Evolutionary conservation across 2,329 filamentous ascomycete species (phyloP).

Genomic region (Coniochaeta hoffmannii): DNA sequence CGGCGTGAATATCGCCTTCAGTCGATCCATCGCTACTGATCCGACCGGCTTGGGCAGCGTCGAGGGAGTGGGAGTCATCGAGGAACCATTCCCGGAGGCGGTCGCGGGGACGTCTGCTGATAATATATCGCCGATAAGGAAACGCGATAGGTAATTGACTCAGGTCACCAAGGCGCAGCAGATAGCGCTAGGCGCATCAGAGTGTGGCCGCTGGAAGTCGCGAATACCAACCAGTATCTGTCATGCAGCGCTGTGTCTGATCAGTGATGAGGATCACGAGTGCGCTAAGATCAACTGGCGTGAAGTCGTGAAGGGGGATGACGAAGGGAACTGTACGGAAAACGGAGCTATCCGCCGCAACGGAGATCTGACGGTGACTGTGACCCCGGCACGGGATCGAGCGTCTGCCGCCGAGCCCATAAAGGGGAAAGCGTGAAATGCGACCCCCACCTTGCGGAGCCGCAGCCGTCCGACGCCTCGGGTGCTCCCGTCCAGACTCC

Average conservation of each 20-base stretch:
- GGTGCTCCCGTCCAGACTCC: no score
- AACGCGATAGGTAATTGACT: neutral
- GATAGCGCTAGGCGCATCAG: neutral
- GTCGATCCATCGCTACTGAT: slow-evolving; percentile 26
- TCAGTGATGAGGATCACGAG: no score
- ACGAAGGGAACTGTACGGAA: neutral
- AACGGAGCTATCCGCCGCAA: neutral
- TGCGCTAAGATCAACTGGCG: neutral
- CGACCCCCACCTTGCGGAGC: neutral
- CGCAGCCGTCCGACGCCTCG: neutral
- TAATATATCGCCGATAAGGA: neutral
- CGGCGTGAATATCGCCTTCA: slow-evolving; percentile 27
- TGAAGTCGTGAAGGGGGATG: slow-evolving; percentile 1
- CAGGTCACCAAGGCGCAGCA: neutral
- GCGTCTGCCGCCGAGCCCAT: neutral
- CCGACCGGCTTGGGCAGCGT: neutral
- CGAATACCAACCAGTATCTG: neutral
- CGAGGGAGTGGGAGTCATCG: neutral
- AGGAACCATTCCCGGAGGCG: neutral
- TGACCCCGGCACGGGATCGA: neutral
- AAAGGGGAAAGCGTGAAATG: neutral
- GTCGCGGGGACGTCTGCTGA: neutral
- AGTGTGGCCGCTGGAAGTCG: neutral
- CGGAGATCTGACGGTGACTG: neutral
- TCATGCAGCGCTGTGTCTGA: slow-evolving; percentile 6